These are phyloP conservation scores for Boletus reticuloceps DNA, from an alignment of 768 basidiomycete species.

Conservation along the genomic window DNA sequence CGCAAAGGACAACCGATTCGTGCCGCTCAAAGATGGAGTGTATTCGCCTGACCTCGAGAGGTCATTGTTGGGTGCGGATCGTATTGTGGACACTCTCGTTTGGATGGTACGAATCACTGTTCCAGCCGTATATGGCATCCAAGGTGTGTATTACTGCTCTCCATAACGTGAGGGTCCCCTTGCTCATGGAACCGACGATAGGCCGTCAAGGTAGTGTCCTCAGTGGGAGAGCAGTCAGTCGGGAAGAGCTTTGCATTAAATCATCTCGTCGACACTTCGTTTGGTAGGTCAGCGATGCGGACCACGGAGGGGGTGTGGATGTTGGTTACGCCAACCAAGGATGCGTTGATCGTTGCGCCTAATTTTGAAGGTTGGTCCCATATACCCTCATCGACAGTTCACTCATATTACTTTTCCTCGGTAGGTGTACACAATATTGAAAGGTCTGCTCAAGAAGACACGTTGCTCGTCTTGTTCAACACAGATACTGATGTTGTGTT, in stretches of 20 bases:
- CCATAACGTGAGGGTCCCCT: no score
- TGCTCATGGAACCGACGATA: constrained; percentile 13
- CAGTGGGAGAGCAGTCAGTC: constrained; percentile 68
- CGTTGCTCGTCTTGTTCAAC: constrained; percentile 61
- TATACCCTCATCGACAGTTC: neutral
- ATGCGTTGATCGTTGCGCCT: constrained; percentile 52
- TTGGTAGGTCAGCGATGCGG: constrained; percentile 63
- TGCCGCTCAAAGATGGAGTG: constrained; percentile 62
- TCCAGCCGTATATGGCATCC: constrained; percentile 58
- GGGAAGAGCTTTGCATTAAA: constrained; percentile 61
- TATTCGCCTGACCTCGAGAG: constrained; percentile 49
- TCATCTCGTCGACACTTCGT: constrained; percentile 62
- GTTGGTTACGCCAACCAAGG: constrained; percentile 59
- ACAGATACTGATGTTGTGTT: neutral
- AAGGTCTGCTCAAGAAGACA: constrained; percentile 61
- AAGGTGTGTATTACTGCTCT: constrained; percentile 35
- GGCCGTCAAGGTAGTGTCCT: constrained; percentile 64
- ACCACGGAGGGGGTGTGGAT: constrained; percentile 70
- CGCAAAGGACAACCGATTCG: constrained; percentile 56
- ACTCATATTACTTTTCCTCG: neutral
- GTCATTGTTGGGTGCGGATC: constrained; percentile 55
- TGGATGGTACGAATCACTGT: constrained; percentile 65
- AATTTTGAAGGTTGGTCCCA: constrained; percentile 55
- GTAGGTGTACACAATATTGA: constrained; percentile 62
- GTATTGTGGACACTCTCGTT: constrained; percentile 58